A percentile compares a stretch with the other conserved stretches of the same genome.
Conservation (phyloP, 2,329 filamentous ascomycete genomes). For the Sclerotinia subarctica region DNA sequence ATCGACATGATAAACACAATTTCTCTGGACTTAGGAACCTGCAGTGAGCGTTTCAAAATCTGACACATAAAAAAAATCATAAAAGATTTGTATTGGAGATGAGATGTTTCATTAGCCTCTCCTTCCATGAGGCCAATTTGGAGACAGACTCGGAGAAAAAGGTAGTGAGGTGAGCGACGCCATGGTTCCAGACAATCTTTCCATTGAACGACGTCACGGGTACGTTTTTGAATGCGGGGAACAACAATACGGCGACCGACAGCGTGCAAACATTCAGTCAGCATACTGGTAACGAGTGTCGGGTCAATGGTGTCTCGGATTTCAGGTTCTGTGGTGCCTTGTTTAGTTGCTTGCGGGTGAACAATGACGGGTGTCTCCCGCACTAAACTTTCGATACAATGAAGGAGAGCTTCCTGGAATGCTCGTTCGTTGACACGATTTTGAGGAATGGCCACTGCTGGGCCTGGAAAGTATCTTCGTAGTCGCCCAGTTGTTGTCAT, state of each 20-base stretch:
- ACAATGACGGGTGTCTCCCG: constrained; percentile 20
- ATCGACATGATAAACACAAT: constrained; percentile 43
- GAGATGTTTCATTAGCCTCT: not conserved
- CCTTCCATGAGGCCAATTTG: constrained; percentile 37
- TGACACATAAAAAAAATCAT: constrained; percentile 47
- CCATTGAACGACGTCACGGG: constrained; percentile 54
- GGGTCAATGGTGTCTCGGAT: constrained; percentile 50
- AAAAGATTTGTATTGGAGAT: constrained; percentile 48
- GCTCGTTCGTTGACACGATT: not conserved
- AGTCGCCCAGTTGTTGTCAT: constrained; percentile 43
- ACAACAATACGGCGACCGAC: constrained; percentile 38
- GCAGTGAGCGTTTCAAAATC: constrained; percentile 37
- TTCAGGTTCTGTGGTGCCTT: constrained; percentile 43
- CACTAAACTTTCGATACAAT: constrained; percentile 25
- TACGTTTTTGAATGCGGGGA: constrained; percentile 47
- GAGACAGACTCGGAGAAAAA: constrained; percentile 51
- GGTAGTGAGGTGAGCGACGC: constrained; percentile 53
- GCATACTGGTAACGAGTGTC: constrained; percentile 50
- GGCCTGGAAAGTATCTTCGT: constrained; percentile 45
- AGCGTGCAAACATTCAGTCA: constrained; percentile 45
- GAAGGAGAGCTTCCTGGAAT: constrained; percentile 29
- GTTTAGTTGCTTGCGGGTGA: constrained; percentile 17
- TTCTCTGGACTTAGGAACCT: constrained; percentile 31
- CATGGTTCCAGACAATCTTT: constrained; percentile 42
- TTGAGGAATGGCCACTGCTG: constrained; percentile 26